Percentiles rank a stretch among this genome's conserved stretches.
phyloP scores from a whole-genome alignment of 768 basidiomycete genomes.

The Lanmaoa rubissima region DNA sequence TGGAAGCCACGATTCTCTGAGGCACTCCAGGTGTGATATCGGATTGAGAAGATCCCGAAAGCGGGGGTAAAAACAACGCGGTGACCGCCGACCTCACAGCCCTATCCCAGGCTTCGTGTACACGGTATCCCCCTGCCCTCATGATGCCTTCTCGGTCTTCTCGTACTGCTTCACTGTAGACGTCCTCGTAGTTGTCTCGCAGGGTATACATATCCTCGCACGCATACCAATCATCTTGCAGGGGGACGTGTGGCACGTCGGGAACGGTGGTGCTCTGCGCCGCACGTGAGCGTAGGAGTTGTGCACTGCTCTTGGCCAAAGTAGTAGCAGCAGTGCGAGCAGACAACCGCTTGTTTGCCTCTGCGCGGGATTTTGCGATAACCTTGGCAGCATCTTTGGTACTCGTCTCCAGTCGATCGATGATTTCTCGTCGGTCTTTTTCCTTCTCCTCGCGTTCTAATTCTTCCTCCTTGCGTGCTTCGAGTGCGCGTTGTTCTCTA shows the following conservation, averaged over 20 bases:
- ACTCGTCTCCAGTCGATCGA: conserved; percentile 78
- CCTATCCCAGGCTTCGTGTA: conserved; percentile 85
- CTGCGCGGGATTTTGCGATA: conserved; percentile 65
- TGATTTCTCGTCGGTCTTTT: conserved; percentile 68
- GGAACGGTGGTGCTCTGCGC: conserved; percentile 65
- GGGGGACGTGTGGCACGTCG: conserved; percentile 76
- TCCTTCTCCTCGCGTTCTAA: conserved; percentile 76
- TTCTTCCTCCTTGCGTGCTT: conserved; percentile 66
- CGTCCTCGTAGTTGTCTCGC: conserved; percentile 62
- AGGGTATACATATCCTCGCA: conserved; percentile 69
- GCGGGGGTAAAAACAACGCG: conserved; percentile 62
- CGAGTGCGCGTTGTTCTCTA: conserved; percentile 64
- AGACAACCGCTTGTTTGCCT: conserved; percentile 58
- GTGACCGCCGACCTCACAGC: conserved; percentile 73
- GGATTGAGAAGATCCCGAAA: conserved; percentile 31
- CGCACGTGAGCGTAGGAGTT: conserved; percentile 59
- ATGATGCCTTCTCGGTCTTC: conserved; percentile 75
- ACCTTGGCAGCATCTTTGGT: conserved; percentile 68
- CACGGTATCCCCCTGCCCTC: conserved; percentile 78
- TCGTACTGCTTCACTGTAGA: conserved; percentile 72
- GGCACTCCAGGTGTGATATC: neutral
- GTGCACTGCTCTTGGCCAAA: conserved; percentile 44
- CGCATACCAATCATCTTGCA: conserved; percentile 73
- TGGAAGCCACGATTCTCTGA: conserved; percentile 48
- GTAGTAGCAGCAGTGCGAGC: conserved; percentile 49